Percentiles rank a stretch among this genome's conserved stretches.
phyloP scores from a whole-genome alignment of 2,329 filamentous ascomycete species.

The Penicillium sp. region DNA sequence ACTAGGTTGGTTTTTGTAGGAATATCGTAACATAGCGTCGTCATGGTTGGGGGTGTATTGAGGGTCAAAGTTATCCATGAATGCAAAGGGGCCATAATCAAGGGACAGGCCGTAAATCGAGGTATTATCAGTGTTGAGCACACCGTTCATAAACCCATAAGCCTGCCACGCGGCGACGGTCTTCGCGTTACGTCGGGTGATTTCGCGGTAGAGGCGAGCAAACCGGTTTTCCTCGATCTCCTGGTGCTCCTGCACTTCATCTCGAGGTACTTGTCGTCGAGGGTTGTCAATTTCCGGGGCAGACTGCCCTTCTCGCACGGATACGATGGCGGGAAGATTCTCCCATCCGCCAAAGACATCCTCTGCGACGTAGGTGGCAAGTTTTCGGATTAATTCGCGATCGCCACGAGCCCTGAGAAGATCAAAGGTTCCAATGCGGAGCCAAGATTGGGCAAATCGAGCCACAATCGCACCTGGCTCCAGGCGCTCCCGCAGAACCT shows the following conservation, averaged over 20 bases:
- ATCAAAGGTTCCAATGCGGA: slow-evolving; percentile 94
- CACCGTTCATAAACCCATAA: slow-evolving; percentile 99
- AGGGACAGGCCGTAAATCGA: slow-evolving; percentile 85
- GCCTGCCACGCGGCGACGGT: slow-evolving; percentile 95
- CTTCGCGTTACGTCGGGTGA: slow-evolving; percentile 78
- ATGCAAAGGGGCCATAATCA: slow-evolving; percentile 95
- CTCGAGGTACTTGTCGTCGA: slow-evolving; percentile 54
- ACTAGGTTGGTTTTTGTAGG: slow-evolving; percentile 89
- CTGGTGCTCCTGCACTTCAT: slow-evolving; percentile 65
- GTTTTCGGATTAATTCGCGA: slow-evolving; percentile 66
- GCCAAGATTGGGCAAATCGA: slow-evolving; percentile 87
- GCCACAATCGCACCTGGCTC: slow-evolving; percentile 93
- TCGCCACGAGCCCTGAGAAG: slow-evolving; percentile 82
- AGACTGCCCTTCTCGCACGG: slow-evolving; percentile 42
- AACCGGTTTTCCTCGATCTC: slow-evolving; percentile 81
- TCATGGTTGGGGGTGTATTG: slow-evolving; percentile 96
- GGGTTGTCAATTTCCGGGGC: slow-evolving; percentile 45
- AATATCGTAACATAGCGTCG: slow-evolving; percentile 81
- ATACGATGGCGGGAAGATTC: slow-evolving; percentile 64
- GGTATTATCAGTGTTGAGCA: slow-evolving; percentile 97
- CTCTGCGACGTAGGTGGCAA: slow-evolving; percentile 83
- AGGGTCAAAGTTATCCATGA: slow-evolving; percentile 96
- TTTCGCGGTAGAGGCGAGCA: slow-evolving; percentile 80
- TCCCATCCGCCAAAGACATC: slow-evolving; percentile 88
- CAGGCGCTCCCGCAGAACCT: slow-evolving; percentile 73